Conservation (phyloP, 257 asterid genomes). For the Ehretia macrophylla region DNA sequence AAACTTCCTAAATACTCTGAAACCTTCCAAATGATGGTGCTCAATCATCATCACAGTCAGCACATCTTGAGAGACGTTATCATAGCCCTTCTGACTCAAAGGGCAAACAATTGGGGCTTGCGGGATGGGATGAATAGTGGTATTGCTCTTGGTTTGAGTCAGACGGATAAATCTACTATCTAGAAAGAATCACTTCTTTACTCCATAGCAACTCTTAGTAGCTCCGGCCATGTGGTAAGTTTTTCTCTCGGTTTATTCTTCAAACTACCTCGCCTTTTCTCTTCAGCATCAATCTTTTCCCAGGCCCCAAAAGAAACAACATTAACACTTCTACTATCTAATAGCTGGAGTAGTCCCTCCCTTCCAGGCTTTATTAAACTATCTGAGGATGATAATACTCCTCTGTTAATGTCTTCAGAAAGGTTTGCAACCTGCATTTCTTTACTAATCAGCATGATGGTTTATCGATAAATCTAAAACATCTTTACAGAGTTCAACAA, state of each 20-base stretch:
- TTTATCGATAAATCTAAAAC: background rate
- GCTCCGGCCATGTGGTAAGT: constrained; percentile 68
- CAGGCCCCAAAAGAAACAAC: constrained; percentile 52
- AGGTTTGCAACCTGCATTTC: constrained; percentile 61
- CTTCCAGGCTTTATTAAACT: constrained; percentile 50
- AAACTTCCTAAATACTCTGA: no score
- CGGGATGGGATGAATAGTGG: no score
- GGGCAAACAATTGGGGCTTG: no score
- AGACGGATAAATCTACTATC: no score
- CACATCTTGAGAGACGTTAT: no score
- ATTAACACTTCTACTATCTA: constrained; percentile 46
- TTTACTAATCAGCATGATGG: constrained; percentile 8
- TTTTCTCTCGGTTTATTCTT: constrained; percentile 68
- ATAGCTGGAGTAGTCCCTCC: constrained; percentile 52
- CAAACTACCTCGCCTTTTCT: constrained; percentile 51
- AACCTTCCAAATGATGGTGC: no score
- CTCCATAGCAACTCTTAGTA: constrained; percentile 41
- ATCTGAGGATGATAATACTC: constrained; percentile 36
- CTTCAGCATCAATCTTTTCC: constrained; percentile 71
- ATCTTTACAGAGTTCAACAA: no score
- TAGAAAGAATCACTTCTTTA: constrained; percentile 6
- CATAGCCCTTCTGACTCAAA: no score
- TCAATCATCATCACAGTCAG: no score
- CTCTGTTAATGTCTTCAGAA: constrained; percentile 56
- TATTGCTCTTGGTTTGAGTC: background rate